Evolutionary conservation across 2,329 filamentous ascomycete species (phyloP).

Genomic region (Xylariaceae sp.): DNA sequence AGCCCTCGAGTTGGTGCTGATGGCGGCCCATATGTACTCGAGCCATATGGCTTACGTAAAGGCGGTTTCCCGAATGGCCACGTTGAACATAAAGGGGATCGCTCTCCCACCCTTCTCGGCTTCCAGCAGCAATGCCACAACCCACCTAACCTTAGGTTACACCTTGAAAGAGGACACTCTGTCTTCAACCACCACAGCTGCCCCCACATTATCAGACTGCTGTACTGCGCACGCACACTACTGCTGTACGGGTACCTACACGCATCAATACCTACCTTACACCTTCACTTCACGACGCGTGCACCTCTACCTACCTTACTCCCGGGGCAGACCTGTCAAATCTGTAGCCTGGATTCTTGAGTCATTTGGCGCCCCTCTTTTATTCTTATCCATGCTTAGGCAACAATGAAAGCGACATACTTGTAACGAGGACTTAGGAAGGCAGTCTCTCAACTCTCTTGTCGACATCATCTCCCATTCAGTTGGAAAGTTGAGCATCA

Average conservation of each 20-base stretch:
- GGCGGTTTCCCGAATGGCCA: constrained; percentile 11
- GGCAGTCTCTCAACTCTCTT: constrained; percentile 29
- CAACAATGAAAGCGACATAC: constrained; percentile 23
- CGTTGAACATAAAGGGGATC: constrained; percentile 20
- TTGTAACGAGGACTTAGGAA: constrained; percentile 36
- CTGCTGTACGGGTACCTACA: too few relatives aligned
- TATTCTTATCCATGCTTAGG: constrained; percentile 9
- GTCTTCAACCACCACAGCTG: constrained; percentile 13
- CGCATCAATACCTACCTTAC: too few relatives aligned
- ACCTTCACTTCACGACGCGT: too few relatives aligned
- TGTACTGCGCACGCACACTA: too few relatives aligned
- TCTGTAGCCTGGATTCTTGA: constrained; percentile 3
- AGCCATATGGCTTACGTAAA: constrained; percentile 12
- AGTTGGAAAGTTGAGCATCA: too few relatives aligned
- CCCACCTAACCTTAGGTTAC: neutral
- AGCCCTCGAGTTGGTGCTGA: neutral
- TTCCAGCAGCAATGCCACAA: neutral
- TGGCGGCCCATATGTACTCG: neutral
- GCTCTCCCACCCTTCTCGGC: neutral
- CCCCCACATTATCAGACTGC: too few relatives aligned
- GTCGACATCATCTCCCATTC: constrained; percentile 20
- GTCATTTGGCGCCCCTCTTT: constrained; percentile 13
- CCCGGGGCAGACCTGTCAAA: constrained; percentile 1
- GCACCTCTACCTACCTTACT: too few relatives aligned
- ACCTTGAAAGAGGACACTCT: constrained; percentile 20